phyloP scores from a whole-genome alignment of 2,329 filamentous ascomycete genomes.

The Leptodontidium sp. region DNA sequence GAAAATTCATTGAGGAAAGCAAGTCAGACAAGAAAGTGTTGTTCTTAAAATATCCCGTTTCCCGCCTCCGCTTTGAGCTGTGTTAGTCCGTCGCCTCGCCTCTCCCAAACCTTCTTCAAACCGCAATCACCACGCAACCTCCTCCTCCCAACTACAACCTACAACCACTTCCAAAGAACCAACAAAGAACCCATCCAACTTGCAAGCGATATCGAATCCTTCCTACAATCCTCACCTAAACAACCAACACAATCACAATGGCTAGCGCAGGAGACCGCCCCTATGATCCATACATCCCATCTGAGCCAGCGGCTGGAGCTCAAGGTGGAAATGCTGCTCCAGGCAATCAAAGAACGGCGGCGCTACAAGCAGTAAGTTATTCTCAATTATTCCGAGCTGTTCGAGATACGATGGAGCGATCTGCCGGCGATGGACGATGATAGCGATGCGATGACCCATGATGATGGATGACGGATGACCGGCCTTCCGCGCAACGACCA shows the following conservation, averaged over 20 bases:
- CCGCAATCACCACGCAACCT: slow-evolving; percentile 11
- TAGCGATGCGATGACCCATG: slow-evolving; percentile 19
- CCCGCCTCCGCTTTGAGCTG: slow-evolving; percentile 15
- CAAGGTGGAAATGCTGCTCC: slow-evolving; percentile 49
- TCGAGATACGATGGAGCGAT: slow-evolving; percentile 16
- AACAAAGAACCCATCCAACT: slow-evolving; percentile 15
- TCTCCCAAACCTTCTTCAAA: slow-evolving; percentile 13
- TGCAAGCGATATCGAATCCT: slow-evolving; percentile 24
- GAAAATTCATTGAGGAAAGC: background rate
- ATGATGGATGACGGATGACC: slow-evolving; percentile 6
- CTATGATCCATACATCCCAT: slow-evolving; percentile 48
- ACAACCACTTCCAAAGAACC: slow-evolving; percentile 24
- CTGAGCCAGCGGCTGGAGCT: slow-evolving; percentile 38
- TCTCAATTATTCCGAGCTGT: slow-evolving; percentile 31
- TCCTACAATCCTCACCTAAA: slow-evolving; percentile 17
- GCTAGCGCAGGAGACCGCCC: slow-evolving; percentile 40
- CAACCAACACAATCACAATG: slow-evolving; percentile 40
- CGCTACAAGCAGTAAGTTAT: slow-evolving; percentile 83
- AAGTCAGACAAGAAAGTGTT: slow-evolving; percentile 12
- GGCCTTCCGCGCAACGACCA: slow-evolving; percentile 10
- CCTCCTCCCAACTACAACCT: slow-evolving; percentile 22
- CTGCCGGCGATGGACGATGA: slow-evolving; percentile 32
- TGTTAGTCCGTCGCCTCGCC: background rate
- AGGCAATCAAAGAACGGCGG: slow-evolving; percentile 70
- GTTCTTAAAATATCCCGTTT: slow-evolving; percentile 18